Percentiles rank a stretch among this genome's conserved stretches.
These are phyloP conservation scores for Leishmania major DNA, from an alignment of 208 protist species.

Conservation along the genomic window DNA sequence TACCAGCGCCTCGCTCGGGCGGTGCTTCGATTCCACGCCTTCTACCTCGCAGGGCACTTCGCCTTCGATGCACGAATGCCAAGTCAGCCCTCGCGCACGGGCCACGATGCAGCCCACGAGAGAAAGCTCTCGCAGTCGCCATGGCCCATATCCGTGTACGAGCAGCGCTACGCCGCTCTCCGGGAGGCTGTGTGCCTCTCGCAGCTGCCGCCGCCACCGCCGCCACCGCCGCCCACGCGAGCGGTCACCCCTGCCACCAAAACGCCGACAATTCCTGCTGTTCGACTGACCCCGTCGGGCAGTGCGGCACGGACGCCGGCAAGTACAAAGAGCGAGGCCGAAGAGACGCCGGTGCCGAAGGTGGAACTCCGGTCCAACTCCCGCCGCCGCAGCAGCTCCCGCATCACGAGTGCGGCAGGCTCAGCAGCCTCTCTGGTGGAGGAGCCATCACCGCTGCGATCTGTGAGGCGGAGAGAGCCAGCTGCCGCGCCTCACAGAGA, in stretches of 20 bases:
- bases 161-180: constrained; percentile 16
- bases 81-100: background rate
- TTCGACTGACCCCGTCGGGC: background rate
- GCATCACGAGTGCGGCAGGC: constrained; percentile 1
- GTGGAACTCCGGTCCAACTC: constrained; percentile 4
- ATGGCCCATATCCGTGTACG: constrained; percentile 15
- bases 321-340: background rate
- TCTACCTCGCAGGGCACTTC: constrained; percentile 34
- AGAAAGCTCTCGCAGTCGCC: background rate
- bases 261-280: background rate
- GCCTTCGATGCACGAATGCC: background rate
- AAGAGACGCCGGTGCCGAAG: constrained; percentile 10
- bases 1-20: constrained; percentile 27
- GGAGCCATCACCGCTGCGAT: background rate
- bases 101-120: background rate
- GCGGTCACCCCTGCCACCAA: background rate
- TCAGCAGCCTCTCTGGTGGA: background rate
- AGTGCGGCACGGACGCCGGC: background rate
- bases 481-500: background rate
- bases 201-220: no score
- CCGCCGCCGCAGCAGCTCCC: constrained; percentile 6
- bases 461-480: background rate
- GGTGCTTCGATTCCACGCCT: constrained; percentile 24
- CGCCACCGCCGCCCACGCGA: background rate
- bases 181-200: constrained; percentile 1